phyloP scores from a whole-genome alignment of 2,329 filamentous ascomycete species.

The Metarhizium album region DNA sequence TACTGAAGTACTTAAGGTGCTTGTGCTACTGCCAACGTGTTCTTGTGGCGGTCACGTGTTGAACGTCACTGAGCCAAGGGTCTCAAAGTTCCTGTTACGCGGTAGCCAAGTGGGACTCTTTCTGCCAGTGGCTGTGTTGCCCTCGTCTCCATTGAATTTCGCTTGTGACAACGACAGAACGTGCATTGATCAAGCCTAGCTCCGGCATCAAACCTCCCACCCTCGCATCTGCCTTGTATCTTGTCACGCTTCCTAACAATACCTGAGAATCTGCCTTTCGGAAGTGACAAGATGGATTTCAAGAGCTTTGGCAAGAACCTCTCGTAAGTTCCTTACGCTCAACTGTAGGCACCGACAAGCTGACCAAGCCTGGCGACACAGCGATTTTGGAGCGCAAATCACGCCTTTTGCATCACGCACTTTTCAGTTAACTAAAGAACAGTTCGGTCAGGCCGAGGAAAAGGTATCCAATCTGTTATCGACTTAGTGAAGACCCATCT shows the following conservation, averaged over 20 bases:
- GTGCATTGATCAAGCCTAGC: not conserved
- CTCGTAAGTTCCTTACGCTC: slow-evolving; percentile 29
- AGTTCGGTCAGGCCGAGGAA: slow-evolving; percentile 88
- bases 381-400: slow-evolving; percentile 64
- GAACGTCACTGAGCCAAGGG: not conserved
- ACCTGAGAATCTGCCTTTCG: not conserved
- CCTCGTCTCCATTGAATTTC: slow-evolving; percentile 17
- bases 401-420: slow-evolving; percentile 89
- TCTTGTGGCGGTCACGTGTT: not conserved
- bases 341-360: slow-evolving; percentile 6
- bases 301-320: slow-evolving; percentile 47
- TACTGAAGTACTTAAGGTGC: too few relatives aligned
- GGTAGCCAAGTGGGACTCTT: not conserved
- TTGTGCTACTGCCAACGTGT: too few relatives aligned
- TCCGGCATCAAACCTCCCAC: not conserved
- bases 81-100: not conserved
- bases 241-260: not conserved
- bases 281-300: slow-evolving; percentile 42
- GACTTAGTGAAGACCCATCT: not conserved
- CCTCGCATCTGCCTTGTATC: not conserved
- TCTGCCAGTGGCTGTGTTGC: slow-evolving; percentile 3
- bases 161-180: slow-evolving; percentile 17
- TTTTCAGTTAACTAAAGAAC: slow-evolving; percentile 96
- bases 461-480: slow-evolving; percentile 45
- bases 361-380: slow-evolving; percentile 18